Evolutionary conservation across 2,329 filamentous ascomycete genomes (phyloP).

Genomic region (Diplodia mutila): DNA sequence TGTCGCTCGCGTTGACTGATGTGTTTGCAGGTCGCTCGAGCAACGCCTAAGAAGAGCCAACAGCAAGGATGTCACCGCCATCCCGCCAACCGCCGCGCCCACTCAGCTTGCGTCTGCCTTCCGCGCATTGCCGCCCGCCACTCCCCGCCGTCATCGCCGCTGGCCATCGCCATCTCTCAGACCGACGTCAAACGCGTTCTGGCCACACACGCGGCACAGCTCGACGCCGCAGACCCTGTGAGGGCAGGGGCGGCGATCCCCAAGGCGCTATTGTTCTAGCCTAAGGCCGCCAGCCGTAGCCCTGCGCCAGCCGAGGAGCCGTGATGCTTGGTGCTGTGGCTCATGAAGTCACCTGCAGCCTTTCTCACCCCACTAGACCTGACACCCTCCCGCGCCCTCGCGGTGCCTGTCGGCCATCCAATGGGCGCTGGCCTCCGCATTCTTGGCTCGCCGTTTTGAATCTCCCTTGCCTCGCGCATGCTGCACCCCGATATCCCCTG

Average conservation of each 20-base stretch:
- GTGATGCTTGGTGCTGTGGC: slow-evolving; percentile 19
- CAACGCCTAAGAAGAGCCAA: slow-evolving; percentile 15
- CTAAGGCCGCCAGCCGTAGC: slow-evolving; percentile 13
- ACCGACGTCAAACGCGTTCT: neutral
- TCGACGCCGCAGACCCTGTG: slow-evolving; percentile 14
- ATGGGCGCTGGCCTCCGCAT: neutral
- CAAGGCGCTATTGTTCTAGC: slow-evolving; percentile 7
- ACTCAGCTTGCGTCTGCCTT: neutral
- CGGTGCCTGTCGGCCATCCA: neutral
- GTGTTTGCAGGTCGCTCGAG: slow-evolving; percentile 18
- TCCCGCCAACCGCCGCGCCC: neutral
- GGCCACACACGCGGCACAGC: slow-evolving; percentile 9
- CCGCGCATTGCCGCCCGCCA: slow-evolving; percentile 7
- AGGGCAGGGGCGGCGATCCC: slow-evolving; percentile 13
- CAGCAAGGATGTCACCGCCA: slow-evolving; percentile 3
- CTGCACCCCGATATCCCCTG: neutral
- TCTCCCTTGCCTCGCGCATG: slow-evolving; percentile 8
- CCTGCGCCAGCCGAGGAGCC: slow-evolving; percentile 20
- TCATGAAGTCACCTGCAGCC: slow-evolving; percentile 16
- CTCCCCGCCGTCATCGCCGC: neutral
- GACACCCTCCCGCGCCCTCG: neutral
- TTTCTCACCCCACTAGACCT: neutral
- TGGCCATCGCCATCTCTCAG: neutral
- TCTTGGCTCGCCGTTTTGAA: neutral
- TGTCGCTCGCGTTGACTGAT: neutral